Evolutionary conservation across 805 yeast species (phyloP).

Genomic region (Yamadazyma nakazawae): DNA sequence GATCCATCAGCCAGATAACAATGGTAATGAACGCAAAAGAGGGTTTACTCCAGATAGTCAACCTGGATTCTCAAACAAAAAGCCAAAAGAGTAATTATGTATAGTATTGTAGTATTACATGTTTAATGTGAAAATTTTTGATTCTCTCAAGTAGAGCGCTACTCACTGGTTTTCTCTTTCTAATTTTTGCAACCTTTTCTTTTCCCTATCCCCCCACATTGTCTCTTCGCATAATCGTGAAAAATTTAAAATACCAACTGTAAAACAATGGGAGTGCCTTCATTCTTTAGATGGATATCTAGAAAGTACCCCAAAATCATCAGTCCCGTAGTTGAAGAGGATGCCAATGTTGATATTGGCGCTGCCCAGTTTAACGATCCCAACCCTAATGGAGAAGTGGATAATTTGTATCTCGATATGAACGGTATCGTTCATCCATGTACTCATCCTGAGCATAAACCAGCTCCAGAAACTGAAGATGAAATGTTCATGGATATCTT

Average conservation of each 20-base stretch:
- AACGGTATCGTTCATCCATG: slow-evolving; percentile 99
- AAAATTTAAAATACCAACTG: background rate
- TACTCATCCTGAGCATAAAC: slow-evolving; percentile 95
- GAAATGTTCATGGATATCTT: slow-evolving; percentile 95
- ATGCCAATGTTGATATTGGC: slow-evolving; percentile 55
- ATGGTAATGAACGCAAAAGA: slow-evolving; percentile 16
- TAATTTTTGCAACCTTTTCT: background rate
- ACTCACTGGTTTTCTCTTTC: too few species aligned
- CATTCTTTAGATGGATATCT: slow-evolving; percentile 95
- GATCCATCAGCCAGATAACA: slow-evolving; percentile 25
- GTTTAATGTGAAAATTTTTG: background rate
- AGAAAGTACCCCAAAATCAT: slow-evolving; percentile 91
- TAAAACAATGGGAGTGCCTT: slow-evolving; percentile 85
- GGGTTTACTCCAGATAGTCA: slow-evolving; percentile 10
- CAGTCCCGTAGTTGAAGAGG: slow-evolving; percentile 82
- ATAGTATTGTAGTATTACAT: background rate
- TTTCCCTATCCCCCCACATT: background rate
- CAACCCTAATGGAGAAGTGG: slow-evolving; percentile 94
- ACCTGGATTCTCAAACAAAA: slow-evolving; percentile 13
- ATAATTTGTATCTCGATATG: slow-evolving; percentile 93
- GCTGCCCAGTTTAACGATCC: slow-evolving; percentile 70
- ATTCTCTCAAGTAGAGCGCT: too few species aligned
- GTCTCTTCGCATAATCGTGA: background rate
- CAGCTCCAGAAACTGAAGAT: slow-evolving; percentile 94
- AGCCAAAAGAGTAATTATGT: slow-evolving; percentile 16